Evolutionary conservation across 2,329 filamentous ascomycete genomes (phyloP).

Genomic region (Podosphaera fusca): DNA sequence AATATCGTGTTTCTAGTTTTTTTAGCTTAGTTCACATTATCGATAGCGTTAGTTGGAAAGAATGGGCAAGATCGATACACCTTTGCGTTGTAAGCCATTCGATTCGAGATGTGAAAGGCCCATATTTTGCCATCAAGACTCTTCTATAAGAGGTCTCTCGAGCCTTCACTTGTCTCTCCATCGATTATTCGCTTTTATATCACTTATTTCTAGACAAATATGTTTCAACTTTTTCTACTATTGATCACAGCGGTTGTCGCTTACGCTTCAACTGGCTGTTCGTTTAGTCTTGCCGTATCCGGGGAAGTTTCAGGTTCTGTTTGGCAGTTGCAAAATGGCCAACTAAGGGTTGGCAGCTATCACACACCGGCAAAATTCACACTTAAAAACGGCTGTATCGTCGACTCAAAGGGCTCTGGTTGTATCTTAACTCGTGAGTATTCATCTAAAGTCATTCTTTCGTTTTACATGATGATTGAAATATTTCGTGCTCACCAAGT

Average conservation of each 20-base stretch:
- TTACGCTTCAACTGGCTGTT: slow-evolving; percentile 17
- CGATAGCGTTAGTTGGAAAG: too few relatives aligned
- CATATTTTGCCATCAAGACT: too few relatives aligned
- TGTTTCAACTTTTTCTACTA: background rate
- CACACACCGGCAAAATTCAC: slow-evolving; percentile 22
- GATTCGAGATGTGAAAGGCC: too few relatives aligned
- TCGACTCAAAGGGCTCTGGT: slow-evolving; percentile 30
- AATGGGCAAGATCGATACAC: too few relatives aligned
- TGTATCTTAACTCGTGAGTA: slow-evolving; percentile 37
- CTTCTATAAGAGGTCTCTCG: too few relatives aligned
- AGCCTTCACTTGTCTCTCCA: too few relatives aligned
- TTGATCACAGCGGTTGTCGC: background rate
- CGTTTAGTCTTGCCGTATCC: slow-evolving; percentile 28
- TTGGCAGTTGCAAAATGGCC: slow-evolving; percentile 37
- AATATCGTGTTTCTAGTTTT: too few relatives aligned
- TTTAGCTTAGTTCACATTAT: too few relatives aligned
- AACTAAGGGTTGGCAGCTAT: slow-evolving; percentile 31
- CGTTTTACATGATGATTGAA: background rate
- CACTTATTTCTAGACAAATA: background rate
- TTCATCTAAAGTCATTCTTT: background rate
- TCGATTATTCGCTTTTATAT: too few relatives aligned
- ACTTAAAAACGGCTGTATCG: slow-evolving; percentile 29
- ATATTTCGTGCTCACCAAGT: background rate
- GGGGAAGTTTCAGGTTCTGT: slow-evolving; percentile 27
- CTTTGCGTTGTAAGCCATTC: too few relatives aligned